These are phyloP conservation scores for Botrytis deweyae DNA, from an alignment of 2,329 filamentous ascomycete genomes.

Conservation along the genomic window DNA sequence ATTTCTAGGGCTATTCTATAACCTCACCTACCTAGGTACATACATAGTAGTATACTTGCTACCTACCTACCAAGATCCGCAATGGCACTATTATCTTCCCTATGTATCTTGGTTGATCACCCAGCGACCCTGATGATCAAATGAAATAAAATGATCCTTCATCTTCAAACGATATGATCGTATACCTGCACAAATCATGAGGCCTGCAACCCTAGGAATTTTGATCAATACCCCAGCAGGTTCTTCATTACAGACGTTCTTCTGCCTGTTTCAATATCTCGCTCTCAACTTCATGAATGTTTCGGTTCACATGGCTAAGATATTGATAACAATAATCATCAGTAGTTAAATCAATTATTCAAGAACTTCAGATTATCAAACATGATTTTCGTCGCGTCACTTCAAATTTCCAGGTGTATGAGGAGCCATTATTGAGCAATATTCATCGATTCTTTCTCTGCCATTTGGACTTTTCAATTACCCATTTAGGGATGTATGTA, in stretches of 20 bases:
- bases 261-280: neutral
- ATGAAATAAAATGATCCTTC: neutral
- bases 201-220: neutral
- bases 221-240: neutral
- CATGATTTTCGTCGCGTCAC: neutral
- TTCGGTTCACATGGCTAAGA: neutral
- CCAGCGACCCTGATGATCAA: no score
- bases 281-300: neutral
- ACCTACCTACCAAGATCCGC: neutral
- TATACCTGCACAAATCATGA: neutral
- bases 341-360: neutral
- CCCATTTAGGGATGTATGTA: neutral
- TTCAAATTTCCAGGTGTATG: neutral
- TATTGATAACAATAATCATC: neutral
- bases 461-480: neutral
- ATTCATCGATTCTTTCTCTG: neutral
- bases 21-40: neutral
- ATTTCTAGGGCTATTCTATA: neutral
- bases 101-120: neutral
- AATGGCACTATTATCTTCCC: neutral
- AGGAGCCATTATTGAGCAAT: neutral
- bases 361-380: neutral
- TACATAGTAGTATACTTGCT: no score
- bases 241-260: no score
- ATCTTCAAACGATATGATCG: neutral